Base-by-base conservation (phyloP, 495 filamentous ascomycete species). In the Trichoderma asperelloides region DNA sequence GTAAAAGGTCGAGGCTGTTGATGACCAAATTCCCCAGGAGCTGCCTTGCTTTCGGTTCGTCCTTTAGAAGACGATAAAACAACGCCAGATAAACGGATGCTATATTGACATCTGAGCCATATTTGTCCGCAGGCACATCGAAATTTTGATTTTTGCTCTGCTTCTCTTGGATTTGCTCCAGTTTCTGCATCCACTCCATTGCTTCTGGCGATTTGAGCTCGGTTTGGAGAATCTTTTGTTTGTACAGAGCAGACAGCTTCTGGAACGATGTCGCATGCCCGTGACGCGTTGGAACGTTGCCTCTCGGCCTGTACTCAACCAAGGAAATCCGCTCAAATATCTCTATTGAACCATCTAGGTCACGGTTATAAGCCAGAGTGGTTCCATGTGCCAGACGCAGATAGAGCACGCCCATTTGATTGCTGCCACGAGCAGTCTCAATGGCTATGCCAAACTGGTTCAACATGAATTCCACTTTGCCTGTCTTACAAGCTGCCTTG, bases 1-100 rank as follows among this genome's bases (percentile, higher is more conserved):
- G 55, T 2, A 68, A 33, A 23, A 68, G 64, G 25, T 63, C 67
- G 62, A 57, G 30, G 27, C 41, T 40, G 12, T 65, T 63, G 41
- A 49, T 23, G 43, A 68, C 27, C 15, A 68, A 8, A 11, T 41
- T 47, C 1, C 28, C 11, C 3, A 68, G 57, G 4, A 64, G 23
- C 23, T 27, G 16, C 40, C 37, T 13, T 6, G 67, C 60, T 1
- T 65, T 47, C 9, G 12, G 25, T 16, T 33, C 27, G 0, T 45
- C 21, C 16, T 63, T 63, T 16, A 21, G 43, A 9, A 64, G 40
- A 15, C 67, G 67, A 39, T 55, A 23, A 16, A 68, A 55, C n/a
- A 68, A 18, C 5, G 49, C 67, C 12, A 47, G 60, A 27, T 68
- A 68, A n/a, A 68, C 62, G 9, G 62, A 28, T 4, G 67, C 67